Conservation (phyloP, 257 asterid species). For the Eustoma russellianum region DNA sequence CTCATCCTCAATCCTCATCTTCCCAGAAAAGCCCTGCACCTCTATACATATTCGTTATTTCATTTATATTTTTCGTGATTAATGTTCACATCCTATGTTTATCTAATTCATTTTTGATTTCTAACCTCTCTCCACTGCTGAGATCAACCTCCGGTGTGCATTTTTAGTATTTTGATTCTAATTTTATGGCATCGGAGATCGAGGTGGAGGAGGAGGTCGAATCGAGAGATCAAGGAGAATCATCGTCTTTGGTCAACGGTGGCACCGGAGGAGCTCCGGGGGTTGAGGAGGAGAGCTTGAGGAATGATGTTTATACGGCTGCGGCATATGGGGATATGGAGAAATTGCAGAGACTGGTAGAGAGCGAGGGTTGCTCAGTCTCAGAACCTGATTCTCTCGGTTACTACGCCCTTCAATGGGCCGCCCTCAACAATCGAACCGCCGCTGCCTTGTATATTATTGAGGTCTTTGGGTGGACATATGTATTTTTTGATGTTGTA, state of each 20-base stretch:
- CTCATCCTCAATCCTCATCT: conserved; percentile 16
- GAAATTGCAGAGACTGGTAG: conserved; percentile 89
- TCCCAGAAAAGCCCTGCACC: conserved; percentile 47
- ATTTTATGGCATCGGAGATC: conserved; percentile 82
- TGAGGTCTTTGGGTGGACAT: conserved; percentile 36
- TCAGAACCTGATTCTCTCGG: conserved; percentile 92
- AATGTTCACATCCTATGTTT: neutral
- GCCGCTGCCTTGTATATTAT: conserved; percentile 88
- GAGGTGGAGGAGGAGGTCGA: conserved; percentile 55
- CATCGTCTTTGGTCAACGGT: conserved; percentile 22
- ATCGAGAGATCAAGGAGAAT: conserved; percentile 33
- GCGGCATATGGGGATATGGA: conserved; percentile 97
- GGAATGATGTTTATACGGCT: conserved; percentile 94
- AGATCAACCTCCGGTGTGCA: neutral
- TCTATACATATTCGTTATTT: neutral
- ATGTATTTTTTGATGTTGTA: neutral
- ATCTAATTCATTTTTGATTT: neutral
- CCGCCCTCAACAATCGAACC: conserved; percentile 83
- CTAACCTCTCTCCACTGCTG: conserved; percentile 2
- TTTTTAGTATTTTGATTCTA: neutral
- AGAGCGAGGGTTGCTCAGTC: conserved; percentile 90
- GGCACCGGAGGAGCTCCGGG: conserved; percentile 10
- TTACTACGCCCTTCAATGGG: conserved; percentile 97
- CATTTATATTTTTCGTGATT: neutral
- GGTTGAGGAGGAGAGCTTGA: conserved; percentile 71